These are phyloP conservation scores for Helianthus annuus DNA, from an alignment of 129 eudicot genomes.

Conservation along the genomic window HanXRQr2.0-SUNRISE NC_035443.2:182140285-182140784, in stretches of 20 bases:
- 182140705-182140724: not conserved
- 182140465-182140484: not conserved
- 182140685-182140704: too few species aligned
- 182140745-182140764: not conserved
- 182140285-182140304: not conserved
- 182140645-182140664: too few species aligned
- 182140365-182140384: not conserved
- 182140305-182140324: not conserved
- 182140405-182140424: too few species aligned
- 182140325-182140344: not conserved
- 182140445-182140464: not conserved
- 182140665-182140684: too few species aligned
- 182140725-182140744: constrained; percentile 21
- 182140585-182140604: not conserved
- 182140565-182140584: not conserved
- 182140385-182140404: not conserved
- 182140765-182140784: not conserved
- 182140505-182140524: not conserved
- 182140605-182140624: not conserved
- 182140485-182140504: not conserved
- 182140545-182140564: not conserved
- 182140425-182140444: too few species aligned
- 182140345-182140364: not conserved
- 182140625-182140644: constrained; percentile 9
- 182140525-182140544: not conserved